Base-by-base conservation (phyloP, 768 basidiomycete species). In the Amanita subjunquillea region DNA sequence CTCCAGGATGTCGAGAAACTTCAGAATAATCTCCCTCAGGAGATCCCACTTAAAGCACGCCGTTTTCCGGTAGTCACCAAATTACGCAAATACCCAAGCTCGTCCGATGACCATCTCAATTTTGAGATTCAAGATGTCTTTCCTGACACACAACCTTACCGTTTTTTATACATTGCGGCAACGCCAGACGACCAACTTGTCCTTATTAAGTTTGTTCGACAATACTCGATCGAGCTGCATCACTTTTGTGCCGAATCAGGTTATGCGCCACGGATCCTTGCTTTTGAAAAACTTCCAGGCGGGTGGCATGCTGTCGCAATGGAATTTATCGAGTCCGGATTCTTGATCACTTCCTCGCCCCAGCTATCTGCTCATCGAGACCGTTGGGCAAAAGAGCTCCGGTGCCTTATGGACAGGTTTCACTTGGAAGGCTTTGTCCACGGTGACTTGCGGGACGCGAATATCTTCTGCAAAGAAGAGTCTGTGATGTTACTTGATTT, bases 301-400 rank as follows among this genome's bases (percentile, higher is more conserved):
- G 27, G 27, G 27, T 27, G 27, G 27, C 6, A 27, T 27, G 27
- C 27, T 27, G 27, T 27, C 6, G 27, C 27, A 6, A 27, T 27
- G 27, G 27, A 27, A 27, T 27, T 27, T 3, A 27, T 27, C 27
- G 54, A 41, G 27, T 57, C 17, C 15, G 50, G 51, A 6, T 22
- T 12, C 22, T 38, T 42, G 6, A 47, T 55, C 36, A 22, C 30
- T 27, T 20, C n/a, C 17, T 27, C 17, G n/a, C 15, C 36, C 30
- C 46, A 6, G 7, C 27, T 13, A 8, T 3, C 90, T 23, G 48
- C 27, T 32, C 48, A 50, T n/a, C 29, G 34, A 20, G 44, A 54
- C 37, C 43, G 38, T 25, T 34, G 46, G 27, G 40, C n/a, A 12
- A 59, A 65, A 10, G 48, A 56, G 25, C 42, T 51, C 8, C 22